Conservation (phyloP, 176 grass and related monocot genomes). For the Oryza australiensis region DNA sequence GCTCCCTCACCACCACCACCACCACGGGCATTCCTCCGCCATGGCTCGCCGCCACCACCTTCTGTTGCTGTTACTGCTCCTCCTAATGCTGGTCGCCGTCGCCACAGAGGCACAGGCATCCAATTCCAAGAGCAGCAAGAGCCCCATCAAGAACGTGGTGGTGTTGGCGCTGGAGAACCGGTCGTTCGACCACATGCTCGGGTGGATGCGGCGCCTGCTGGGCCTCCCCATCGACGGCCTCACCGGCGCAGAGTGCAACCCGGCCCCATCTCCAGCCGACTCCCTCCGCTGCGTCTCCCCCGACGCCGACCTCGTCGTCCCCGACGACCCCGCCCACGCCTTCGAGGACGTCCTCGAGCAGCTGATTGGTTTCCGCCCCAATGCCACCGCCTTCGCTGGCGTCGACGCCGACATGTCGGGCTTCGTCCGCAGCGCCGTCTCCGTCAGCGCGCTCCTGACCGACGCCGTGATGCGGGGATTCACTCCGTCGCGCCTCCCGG, state of each 20-base stretch:
- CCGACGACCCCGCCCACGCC: conserved; percentile 82
- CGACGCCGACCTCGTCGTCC: conserved; percentile 67
- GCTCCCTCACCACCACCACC: too few relatives aligned
- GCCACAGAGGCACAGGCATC: background rate
- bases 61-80: background rate
- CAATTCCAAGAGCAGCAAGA: background rate
- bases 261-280: conserved; percentile 21
- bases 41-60: background rate
- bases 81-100: background rate
- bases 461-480: conserved; percentile 80
- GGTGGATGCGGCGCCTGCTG: conserved; percentile 74
- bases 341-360: conserved; percentile 91
- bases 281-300: conserved; percentile 60
- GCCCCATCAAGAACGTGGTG: conserved; percentile 60
- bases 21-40: too few relatives aligned
- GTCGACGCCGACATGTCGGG: conserved; percentile 56
- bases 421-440: conserved; percentile 79
- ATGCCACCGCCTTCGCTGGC: background rate
- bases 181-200: conserved; percentile 97
- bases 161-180: conserved; percentile 93
- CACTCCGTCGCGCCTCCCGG: conserved; percentile 59
- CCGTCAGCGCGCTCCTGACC: conserved; percentile 54
- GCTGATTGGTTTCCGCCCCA: conserved; percentile 48
- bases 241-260: conserved; percentile 79
- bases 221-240: conserved; percentile 79